These are phyloP conservation scores for Phyllostachys edulis DNA, from an alignment of 176 grass and related monocot species.

Conservation along the genomic window DNA sequence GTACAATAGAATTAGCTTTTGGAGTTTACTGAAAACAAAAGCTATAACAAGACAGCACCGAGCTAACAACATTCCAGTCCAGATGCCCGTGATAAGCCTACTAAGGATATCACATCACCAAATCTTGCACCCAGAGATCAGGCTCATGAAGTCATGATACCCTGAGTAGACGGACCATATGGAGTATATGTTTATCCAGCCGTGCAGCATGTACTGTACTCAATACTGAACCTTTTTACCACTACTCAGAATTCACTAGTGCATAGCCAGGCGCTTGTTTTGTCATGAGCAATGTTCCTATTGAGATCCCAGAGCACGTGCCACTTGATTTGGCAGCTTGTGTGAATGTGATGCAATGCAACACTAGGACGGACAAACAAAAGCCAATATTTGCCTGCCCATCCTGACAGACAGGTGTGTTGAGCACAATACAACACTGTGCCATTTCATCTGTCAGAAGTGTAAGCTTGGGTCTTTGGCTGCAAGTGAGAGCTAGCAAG, in stretches of 20 bases:
- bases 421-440: not conserved
- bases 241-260: not conserved
- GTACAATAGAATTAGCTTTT: not conserved
- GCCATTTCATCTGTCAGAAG: not conserved
- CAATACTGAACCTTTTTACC: not conserved
- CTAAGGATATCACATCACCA: not conserved
- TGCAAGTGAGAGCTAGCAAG: not conserved
- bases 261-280: not conserved
- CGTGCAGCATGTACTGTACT: not conserved
- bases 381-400: not conserved
- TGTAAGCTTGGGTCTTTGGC: slow-evolving; percentile 6
- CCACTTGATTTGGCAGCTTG: not conserved
- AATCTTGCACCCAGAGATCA: not conserved
- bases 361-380: not conserved
- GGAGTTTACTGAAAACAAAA: not conserved
- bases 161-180: not conserved
- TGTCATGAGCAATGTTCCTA: slow-evolving; percentile 7
- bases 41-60: not conserved
- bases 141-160: not conserved
- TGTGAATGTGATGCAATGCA: not conserved
- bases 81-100: slow-evolving; percentile 21
- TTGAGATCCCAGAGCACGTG: slow-evolving; percentile 12
- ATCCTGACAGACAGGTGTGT: not conserved
- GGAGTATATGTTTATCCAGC: not conserved
- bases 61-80: not conserved